Evolutionary conservation across 352 stramenopile genomes (phyloP), one percentile per base, ranked within the genome.

Genomic region (Phytopythium helicoides): DNA sequence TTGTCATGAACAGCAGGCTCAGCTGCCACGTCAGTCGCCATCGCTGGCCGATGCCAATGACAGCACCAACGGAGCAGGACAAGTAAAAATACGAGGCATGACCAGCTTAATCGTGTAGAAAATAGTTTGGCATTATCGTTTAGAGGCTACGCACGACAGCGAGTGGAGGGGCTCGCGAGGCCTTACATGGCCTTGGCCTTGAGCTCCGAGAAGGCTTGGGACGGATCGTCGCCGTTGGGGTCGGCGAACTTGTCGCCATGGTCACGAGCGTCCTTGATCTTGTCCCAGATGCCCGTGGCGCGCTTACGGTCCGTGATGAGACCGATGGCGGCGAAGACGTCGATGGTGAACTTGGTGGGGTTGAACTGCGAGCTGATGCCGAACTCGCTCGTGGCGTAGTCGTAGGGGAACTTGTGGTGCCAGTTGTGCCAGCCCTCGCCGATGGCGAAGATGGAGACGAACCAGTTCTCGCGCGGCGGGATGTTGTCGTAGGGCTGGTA

Each of bases 391-490:
- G 97, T 95, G 47, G 96, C 94, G 76, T 99, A 99, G 68, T 99
- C 97, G 81, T 98, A 99, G 47, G 97, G 97, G 71, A 99, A 99
- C 75, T 99, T 99, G 92, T 99, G 97, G 76, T 99, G 97, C 96
- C 96, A 99, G 83, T 98, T 99, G 82, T 99, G 96, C 95, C 95
- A 99, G 68, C 95, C 96, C 69, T 99, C 96, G 26, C 97, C 97
- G 18, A 99, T 89, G 35, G 96, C 90, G 49, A 94, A 93, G 49
- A 98, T 71, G 8, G 93, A 97, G 14, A 99, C 96, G 56, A 98
- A 92, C 44, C 94, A 96, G 76, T 99, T 99, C 73, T 99, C 96
- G 22, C 94, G 87, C 10, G 96, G 97, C 54, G 96, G 97, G 11
- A 90, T 97, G 44, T 97, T 78, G 71, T 99, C 96, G 71, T 99